Conservation (phyloP, 371 early-diverging fungal species). For the Apophysomyces variabilis region DNA sequence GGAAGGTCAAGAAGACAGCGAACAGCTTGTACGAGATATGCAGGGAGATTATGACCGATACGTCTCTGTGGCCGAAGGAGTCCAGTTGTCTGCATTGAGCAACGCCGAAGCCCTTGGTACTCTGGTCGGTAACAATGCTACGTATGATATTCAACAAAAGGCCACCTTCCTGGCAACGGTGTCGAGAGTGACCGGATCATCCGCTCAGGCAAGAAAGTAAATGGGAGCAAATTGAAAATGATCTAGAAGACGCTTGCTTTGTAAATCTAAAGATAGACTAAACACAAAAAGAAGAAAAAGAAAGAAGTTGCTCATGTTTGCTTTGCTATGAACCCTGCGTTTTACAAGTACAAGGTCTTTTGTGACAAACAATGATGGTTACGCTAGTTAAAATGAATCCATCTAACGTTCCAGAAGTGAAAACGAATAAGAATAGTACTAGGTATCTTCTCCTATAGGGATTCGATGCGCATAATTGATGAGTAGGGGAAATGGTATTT, state of each 20-base stretch:
- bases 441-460: too few species aligned
- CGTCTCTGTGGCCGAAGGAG: slow-evolving; percentile 25
- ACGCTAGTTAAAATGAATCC: too few species aligned
- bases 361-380: too few species aligned
- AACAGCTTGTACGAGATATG: slow-evolving; percentile 14
- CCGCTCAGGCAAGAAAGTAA: slow-evolving; percentile 7
- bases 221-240: neutral
- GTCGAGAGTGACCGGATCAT: slow-evolving; percentile 30
- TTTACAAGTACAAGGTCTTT: too few species aligned
- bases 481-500: too few species aligned
- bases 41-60: slow-evolving; percentile 44
- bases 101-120: slow-evolving; percentile 23
- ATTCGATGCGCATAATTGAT: too few species aligned
- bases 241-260: neutral
- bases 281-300: neutral
- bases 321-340: too few species aligned
- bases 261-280: too few species aligned
- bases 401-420: too few species aligned
- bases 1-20: slow-evolving; percentile 12
- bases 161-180: slow-evolving; percentile 38
- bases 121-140: slow-evolving; percentile 45
- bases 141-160: slow-evolving; percentile 43
- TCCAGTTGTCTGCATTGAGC: slow-evolving; percentile 26
- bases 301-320: neutral
- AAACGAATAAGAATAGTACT: too few species aligned